These are phyloP conservation scores for Bipolaris sorokiniana DNA, from an alignment of 2,329 filamentous ascomycete genomes.

Conservation along the genomic window DNA sequence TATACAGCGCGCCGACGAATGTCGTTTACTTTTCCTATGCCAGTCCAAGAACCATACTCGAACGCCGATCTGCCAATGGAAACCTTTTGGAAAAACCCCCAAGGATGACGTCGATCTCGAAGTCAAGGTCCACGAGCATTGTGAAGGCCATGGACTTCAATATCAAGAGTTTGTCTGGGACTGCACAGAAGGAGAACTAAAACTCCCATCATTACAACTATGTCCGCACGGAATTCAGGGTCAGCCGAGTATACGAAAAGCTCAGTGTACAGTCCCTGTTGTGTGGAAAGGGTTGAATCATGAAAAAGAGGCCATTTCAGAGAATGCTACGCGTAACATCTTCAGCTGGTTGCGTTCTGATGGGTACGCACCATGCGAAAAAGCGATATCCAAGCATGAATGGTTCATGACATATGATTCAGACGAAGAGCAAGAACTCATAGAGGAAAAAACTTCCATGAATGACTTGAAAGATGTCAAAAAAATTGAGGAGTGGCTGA, in stretches of 20 bases:
- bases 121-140: neutral
- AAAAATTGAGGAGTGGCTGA: neutral
- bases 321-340: neutral
- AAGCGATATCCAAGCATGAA: neutral
- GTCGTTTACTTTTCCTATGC: slow-evolving; percentile 1
- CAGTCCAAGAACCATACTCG: neutral
- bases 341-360: neutral
- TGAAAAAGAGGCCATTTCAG: neutral
- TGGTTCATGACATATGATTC: neutral
- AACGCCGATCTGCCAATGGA: slow-evolving; percentile 1
- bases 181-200: neutral
- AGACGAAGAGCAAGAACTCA: neutral
- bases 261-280: neutral
- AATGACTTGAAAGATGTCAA: neutral
- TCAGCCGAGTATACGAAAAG: neutral
- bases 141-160: neutral
- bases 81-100: neutral
- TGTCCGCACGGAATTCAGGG: neutral
- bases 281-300: neutral
- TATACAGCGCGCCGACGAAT: neutral
- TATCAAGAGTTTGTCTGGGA: neutral
- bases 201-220: neutral
- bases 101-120: slow-evolving; percentile 1
- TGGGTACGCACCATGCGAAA: neutral
- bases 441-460: neutral